Base-by-base conservation (phyloP, 2,329 filamentous ascomycete species). In the Claviceps sp. region DNA sequence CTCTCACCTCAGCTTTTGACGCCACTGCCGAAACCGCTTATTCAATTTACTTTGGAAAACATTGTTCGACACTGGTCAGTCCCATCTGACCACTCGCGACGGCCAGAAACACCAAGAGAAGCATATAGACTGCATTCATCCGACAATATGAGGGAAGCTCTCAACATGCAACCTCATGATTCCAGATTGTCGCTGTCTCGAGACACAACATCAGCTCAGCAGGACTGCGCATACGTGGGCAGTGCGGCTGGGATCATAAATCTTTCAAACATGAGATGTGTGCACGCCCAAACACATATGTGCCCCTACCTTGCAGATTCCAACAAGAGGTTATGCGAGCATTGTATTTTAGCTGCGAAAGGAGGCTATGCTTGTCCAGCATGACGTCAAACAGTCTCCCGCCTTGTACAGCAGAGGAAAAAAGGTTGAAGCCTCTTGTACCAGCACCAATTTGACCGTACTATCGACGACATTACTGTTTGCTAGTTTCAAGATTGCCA, bases 291-390 rank as follows among this genome's bases (percentile, higher is more conserved):
- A 17, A 60, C 59, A 11, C 62, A 64, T 44, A 40, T 55, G 14
- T 64, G 62, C 49, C 59, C 60, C 4, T 60, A 56, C 43, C 54
- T 64, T 14, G 57, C 60, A 8, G 62, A 64, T 52, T 63, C 61
- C 45, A 62, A 61, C 39, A 53, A 54, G 11, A 53, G 47, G 5
- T 54, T 64, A 9, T 64, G 62, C 53, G 51, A 50, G 16, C 54
- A 56, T 16, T 64, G 62, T 50, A 53, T 61, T 16, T 34, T 52
- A 36, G 59, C 60, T 22, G 56, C 51, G 20, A 50, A 60, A 17
- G 59, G 55, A 37, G 60, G 61, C 13, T 56, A 59, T 50, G 59
- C 62, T 20, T 64, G 62, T 46, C 45, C 55, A 39, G 59, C 42
- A 43, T 14, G 49, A 23, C 14, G 38, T 9, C 16, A 37, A 9